phyloP scores from a whole-genome alignment of 169 alveolate genomes.

The Plasmodium yoelii region DNA sequence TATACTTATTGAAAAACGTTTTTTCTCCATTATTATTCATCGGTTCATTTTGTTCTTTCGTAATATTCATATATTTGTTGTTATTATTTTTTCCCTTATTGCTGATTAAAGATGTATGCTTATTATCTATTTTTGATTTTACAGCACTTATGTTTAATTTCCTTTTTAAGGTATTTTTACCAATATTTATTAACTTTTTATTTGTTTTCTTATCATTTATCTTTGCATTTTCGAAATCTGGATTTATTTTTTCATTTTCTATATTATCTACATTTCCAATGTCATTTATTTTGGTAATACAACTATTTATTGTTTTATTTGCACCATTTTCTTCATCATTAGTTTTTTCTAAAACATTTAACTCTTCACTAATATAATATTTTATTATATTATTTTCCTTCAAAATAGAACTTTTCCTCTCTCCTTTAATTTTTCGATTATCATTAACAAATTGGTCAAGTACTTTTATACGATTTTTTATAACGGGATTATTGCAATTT shows the following conservation, averaged over 20 bases:
- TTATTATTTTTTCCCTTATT: constrained; percentile 20
- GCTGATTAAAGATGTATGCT: constrained; percentile 21
- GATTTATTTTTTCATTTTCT: not conserved
- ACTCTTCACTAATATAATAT: not conserved
- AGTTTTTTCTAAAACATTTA: not conserved
- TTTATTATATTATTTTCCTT: too few relatives aligned
- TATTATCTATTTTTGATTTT: constrained; percentile 68
- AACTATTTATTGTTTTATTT: not conserved
- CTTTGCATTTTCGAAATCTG: not conserved
- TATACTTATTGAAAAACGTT: constrained; percentile 52
- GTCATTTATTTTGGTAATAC: not conserved
- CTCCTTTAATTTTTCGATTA: not conserved
- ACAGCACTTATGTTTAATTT: constrained; percentile 7
- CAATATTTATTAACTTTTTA: constrained; percentile 17
- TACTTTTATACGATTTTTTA: not conserved
- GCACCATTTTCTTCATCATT: constrained; percentile 3
- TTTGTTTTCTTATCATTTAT: constrained; percentile 3
- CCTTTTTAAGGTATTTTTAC: constrained; percentile 25
- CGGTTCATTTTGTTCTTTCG: constrained; percentile 10
- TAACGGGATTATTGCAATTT: not conserved
- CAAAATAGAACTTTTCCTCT: not conserved
- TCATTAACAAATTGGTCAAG: too few relatives aligned
- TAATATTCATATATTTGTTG: too few relatives aligned
- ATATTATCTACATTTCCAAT: not conserved
- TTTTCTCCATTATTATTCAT: constrained; percentile 8